A percentile compares a stretch with the other conserved stretches of the same genome.
phyloP scores from a whole-genome alignment of 169 alveolate species.

The Eimeria acervulina region DNA sequence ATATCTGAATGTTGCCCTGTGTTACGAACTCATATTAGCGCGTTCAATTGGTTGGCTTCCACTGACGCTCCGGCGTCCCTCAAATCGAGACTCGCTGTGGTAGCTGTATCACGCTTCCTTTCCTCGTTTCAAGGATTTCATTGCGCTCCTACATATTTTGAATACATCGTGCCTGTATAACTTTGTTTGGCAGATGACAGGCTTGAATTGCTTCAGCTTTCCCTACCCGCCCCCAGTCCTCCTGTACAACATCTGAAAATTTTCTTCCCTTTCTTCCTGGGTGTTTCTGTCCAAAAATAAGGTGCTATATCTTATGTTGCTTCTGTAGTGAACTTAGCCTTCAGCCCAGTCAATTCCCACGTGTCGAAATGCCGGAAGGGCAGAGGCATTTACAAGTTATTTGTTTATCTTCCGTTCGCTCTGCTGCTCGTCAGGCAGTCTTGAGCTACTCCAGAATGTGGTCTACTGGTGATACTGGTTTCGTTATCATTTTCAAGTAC shows the following conservation, averaged over 20 bases:
- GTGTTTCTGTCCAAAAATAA: background rate
- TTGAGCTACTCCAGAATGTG: background rate
- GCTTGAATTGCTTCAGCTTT: background rate
- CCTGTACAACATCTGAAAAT: background rate
- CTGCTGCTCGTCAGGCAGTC: background rate
- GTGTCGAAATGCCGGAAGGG: background rate
- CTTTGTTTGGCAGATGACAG: background rate
- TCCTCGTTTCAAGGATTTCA: background rate
- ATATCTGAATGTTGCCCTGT: background rate
- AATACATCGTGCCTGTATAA: background rate
- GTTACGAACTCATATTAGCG: background rate
- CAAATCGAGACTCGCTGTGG: background rate
- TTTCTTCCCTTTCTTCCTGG: background rate
- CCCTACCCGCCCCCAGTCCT: background rate
- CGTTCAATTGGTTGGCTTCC: background rate
- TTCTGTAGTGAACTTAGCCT: background rate
- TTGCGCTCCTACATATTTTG: background rate
- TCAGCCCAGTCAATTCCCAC: background rate
- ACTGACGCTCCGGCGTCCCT: background rate
- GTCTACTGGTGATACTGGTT: background rate
- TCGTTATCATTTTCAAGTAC: background rate
- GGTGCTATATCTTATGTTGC: background rate
- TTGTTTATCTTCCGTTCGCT: background rate
- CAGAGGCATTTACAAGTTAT: background rate
- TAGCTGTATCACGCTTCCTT: background rate